Conservation (phyloP, 202 grass and related monocot genomes). For the Sporobolus alterniflorus region DNA sequence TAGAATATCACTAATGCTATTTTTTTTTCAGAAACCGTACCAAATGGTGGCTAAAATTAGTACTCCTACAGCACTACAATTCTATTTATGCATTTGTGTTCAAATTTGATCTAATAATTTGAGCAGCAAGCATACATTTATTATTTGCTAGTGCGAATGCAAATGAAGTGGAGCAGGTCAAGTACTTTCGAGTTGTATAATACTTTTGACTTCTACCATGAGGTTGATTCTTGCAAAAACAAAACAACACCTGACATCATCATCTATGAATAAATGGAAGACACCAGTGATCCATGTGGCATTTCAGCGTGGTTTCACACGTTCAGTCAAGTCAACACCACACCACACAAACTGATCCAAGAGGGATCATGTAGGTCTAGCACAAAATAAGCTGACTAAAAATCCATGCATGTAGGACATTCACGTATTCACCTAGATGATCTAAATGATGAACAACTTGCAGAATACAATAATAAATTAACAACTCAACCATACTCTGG, state of each 20-base stretch:
- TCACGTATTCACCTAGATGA: slow-evolving; percentile 24
- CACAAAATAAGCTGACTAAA: slow-evolving; percentile 1
- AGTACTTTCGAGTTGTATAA: slow-evolving; percentile 15
- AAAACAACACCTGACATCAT: slow-evolving; percentile 37
- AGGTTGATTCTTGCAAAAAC: slow-evolving; percentile 34
- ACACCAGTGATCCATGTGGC: slow-evolving; percentile 8
- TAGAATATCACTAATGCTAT: not conserved
- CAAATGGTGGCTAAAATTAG: not conserved
- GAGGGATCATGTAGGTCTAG: slow-evolving; percentile 3
- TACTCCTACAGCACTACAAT: not conserved
- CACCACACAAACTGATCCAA: slow-evolving; percentile 11
- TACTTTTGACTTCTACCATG: not conserved
- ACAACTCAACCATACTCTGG: slow-evolving; percentile 4
- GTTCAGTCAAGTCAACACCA: slow-evolving; percentile 44
- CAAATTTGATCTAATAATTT: not conserved
- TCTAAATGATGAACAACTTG: slow-evolving; percentile 11
- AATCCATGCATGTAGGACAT: not conserved
- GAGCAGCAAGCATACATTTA: slow-evolving; percentile 6
- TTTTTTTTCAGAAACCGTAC: not conserved
- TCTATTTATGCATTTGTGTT: not conserved
- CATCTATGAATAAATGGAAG: slow-evolving; percentile 28
- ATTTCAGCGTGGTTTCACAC: slow-evolving; percentile 34
- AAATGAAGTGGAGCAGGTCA: not conserved
- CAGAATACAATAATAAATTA: not conserved
- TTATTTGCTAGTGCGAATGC: not conserved